These are phyloP conservation scores for Seiridium unicorne DNA, from an alignment of 2,329 filamentous ascomycete genomes.

Conservation along the genomic window DNA sequence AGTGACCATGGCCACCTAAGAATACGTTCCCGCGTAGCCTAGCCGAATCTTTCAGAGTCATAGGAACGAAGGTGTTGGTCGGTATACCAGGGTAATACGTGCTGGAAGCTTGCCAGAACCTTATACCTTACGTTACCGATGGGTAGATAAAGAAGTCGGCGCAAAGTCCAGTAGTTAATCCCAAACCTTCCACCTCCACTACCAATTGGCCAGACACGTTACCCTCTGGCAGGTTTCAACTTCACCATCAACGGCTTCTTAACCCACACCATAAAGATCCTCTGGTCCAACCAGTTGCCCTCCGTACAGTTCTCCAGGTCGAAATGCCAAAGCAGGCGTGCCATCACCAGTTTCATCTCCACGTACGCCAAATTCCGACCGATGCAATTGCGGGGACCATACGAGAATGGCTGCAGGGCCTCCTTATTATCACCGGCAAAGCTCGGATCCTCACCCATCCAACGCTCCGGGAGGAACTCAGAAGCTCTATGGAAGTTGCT, in stretches of 20 bases:
- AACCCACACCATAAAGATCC: not conserved
- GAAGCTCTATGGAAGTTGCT: constrained; percentile 15
- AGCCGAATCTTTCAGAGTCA: too few species aligned
- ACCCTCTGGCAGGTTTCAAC: too few species aligned
- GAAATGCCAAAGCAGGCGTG: constrained; percentile 20
- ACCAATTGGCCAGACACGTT: too few species aligned
- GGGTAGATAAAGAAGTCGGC: too few species aligned
- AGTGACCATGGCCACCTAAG: too few species aligned
- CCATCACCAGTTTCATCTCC: constrained; percentile 16
- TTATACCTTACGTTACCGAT: too few species aligned
- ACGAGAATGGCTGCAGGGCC: constrained; percentile 11
- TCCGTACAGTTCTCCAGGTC: constrained; percentile 14
- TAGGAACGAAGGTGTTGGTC: too few species aligned
- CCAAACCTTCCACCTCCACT: too few species aligned
- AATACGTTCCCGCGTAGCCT: too few species aligned
- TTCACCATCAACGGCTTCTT: not conserved
- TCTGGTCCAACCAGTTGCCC: not conserved
- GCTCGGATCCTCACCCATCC: constrained; percentile 8
- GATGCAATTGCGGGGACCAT: constrained; percentile 10
- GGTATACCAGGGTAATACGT: too few species aligned
- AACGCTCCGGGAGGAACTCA: constrained; percentile 16
- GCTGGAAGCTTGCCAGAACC: too few species aligned
- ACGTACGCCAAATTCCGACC: constrained; percentile 13
- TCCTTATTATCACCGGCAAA: constrained; percentile 4
- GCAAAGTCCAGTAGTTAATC: too few species aligned